phyloP scores from a whole-genome alignment of 208 protist genomes.

The Wallacemonas sp. region DNA sequence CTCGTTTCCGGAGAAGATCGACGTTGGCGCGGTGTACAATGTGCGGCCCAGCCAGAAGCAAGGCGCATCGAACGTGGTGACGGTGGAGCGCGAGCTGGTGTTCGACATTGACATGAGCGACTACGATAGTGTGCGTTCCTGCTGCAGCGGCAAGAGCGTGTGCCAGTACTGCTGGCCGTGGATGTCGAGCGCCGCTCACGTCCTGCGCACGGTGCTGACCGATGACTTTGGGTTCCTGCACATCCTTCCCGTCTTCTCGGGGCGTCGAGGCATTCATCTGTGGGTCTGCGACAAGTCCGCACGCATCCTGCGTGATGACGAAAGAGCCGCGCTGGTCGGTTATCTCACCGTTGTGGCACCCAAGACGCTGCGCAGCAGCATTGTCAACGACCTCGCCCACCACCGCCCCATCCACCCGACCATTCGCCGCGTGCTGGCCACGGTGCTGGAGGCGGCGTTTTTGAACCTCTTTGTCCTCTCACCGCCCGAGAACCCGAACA shows the following conservation, averaged over 20 bases:
- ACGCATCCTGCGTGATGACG: constrained; percentile 87
- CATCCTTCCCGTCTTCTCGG: constrained; percentile 98
- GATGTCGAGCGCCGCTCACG: constrained; percentile 94
- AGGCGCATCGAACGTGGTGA: constrained; percentile 60
- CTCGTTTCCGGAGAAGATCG: constrained; percentile 87
- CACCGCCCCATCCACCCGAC: constrained; percentile 83
- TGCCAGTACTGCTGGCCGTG: constrained; percentile 98
- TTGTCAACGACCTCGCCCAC: constrained; percentile 72
- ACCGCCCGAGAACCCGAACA: constrained; percentile 69
- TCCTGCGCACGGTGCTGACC: constrained; percentile 84
- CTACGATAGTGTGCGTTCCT: constrained; percentile 98
- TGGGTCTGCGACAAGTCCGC: constrained; percentile 98
- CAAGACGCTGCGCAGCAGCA: constrained; percentile 50
- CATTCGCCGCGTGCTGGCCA: constrained; percentile 54
- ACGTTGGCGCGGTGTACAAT: constrained; percentile 89
- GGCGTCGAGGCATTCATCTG: constrained; percentile 98
- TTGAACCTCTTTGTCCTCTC: constrained; percentile 67
- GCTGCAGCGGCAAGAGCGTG: constrained; percentile 95
- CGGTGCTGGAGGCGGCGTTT: constrained; percentile 64
- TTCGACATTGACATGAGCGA: constrained; percentile 99
- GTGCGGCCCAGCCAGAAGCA: constrained; percentile 87
- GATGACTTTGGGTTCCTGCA: constrained; percentile 98
- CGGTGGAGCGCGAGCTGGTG: constrained; percentile 96
- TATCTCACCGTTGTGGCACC: constrained; percentile 91
- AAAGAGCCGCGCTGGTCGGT: constrained; percentile 87